Conservation (phyloP, 805 yeast genomes). For the Pichia eremophila region DNA sequence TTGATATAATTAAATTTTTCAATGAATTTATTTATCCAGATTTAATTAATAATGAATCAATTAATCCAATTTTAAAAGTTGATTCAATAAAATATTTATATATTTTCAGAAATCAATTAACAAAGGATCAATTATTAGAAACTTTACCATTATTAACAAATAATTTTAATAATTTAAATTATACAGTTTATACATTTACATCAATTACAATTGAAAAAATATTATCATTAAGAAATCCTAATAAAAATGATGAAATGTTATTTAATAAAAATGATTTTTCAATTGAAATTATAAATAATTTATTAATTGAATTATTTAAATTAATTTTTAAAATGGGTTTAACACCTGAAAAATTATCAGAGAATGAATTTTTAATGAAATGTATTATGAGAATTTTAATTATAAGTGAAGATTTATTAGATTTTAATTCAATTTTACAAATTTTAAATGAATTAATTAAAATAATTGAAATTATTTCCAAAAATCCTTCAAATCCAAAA, state of each 20-base stretch:
- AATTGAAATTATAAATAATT: conserved; percentile 44
- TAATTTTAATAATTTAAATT: conserved; percentile 56
- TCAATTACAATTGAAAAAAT: conserved; percentile 89
- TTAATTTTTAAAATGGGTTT: conserved; percentile 50
- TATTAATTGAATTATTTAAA: conserved; percentile 57
- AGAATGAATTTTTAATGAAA: conserved; percentile 88
- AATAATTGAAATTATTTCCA: conserved; percentile 61
- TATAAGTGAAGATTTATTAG: conserved; percentile 60
- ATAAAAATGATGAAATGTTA: conserved; percentile 45
- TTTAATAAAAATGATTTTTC: conserved; percentile 69
- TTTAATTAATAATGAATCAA: conserved; percentile 39
- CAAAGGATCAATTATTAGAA: conserved; percentile 71
- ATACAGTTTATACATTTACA: conserved; percentile 86
- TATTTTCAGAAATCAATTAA: conserved; percentile 85
- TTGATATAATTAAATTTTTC: conserved; percentile 85
- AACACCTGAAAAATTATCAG: conserved; percentile 86
- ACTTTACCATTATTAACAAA: conserved; percentile 70
- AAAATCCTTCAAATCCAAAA: conserved; percentile 92
- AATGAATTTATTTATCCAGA: conserved; percentile 74
- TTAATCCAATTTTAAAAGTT: conserved; percentile 73
- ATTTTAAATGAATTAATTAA: conserved; percentile 56
- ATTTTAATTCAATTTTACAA: conserved; percentile 32
- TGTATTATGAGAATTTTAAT: conserved; percentile 75
- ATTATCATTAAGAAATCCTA: conserved; percentile 59
- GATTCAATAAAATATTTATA: conserved; percentile 90